Base-by-base conservation (phyloP, 805 yeast genomes). In the Isabelozyma rhagii region DNA sequence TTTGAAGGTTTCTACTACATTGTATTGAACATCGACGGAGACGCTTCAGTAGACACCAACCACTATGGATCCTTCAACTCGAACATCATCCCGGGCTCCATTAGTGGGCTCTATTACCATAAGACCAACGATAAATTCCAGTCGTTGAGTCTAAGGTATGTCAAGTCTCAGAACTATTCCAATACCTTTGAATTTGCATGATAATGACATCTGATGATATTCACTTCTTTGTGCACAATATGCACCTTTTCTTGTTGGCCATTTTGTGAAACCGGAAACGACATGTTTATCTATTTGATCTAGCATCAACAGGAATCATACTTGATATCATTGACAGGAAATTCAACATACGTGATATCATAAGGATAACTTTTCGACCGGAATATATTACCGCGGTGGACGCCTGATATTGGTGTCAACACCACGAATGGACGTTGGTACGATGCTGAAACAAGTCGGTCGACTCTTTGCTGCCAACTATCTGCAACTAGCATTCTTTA, bases 1-100 rank as follows among this genome's bases (percentile, higher is more conserved):
- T 92, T 85, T 66, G 97, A 91, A 41, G 98, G 98, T 0, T 91
- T 91, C 63, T 92, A 92, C 67, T 92, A 91, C 63, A 81, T 91
- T 28, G 89, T 90, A 41, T 84, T 91, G 59, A 88, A 88, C 66
- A 92, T 89, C 29, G 77, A 75, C 7, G 66, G 55, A 3, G 41
- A 43, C 40, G 50, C 45, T 15, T 15, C 17, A 15, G 17, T 1
- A 15, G 17, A 15, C 17, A 15, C 17, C 17, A 15, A 13, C 17
- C 40, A 38, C 3, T 61, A 52, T 47, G 17, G 25, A 43, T 21
- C 44, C 14, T 47, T 48, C 25, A 47, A 36, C 36, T 41, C 48
- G 9, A 46, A 44, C 31, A 54, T 66, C 3, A 55, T 74, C 6
- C 83, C 85, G 2, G 97, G 97, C 6, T 71, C 82, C 6, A 81